Conservation (phyloP, 768 basidiomycete species). For the Phaeotremella skinneri region DNA sequence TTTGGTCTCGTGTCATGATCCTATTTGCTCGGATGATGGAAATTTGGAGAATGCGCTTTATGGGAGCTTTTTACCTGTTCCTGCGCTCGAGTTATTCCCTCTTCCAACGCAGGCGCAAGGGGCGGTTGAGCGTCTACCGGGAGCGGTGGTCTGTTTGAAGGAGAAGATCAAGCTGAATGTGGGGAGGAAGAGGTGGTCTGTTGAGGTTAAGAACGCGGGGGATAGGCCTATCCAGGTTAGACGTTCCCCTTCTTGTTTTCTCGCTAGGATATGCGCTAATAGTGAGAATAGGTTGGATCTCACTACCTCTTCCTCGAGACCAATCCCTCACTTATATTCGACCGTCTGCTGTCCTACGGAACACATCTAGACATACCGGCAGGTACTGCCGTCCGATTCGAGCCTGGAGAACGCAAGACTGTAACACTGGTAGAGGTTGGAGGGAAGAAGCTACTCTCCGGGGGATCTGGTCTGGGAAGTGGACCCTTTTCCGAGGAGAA, state of each 20-base stretch:
- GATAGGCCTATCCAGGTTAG: slow-evolving; percentile 87
- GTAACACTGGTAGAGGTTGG: slow-evolving; percentile 77
- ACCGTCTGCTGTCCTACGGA: slow-evolving; percentile 74
- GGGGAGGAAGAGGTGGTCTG: slow-evolving; percentile 64
- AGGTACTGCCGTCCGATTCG: slow-evolving; percentile 93
- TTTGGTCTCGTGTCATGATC: slow-evolving; percentile 95
- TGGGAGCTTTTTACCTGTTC: slow-evolving; percentile 86
- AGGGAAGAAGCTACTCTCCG: slow-evolving; percentile 68
- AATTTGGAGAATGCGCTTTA: slow-evolving; percentile 82
- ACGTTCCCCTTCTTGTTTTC: slow-evolving; percentile 10
- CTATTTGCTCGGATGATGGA: slow-evolving; percentile 79
- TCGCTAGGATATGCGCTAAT: slow-evolving; percentile 7
- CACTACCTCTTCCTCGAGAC: slow-evolving; percentile 94
- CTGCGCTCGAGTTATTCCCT: slow-evolving; percentile 66
- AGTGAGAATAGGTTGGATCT: slow-evolving; percentile 69
- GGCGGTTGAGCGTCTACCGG: slow-evolving; percentile 62
- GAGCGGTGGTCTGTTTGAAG: slow-evolving; percentile 66
- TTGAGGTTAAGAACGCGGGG: slow-evolving; percentile 83
- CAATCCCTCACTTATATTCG: slow-evolving; percentile 75
- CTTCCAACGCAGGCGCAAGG: slow-evolving; percentile 47
- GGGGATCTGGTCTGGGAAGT: slow-evolving; percentile 70
- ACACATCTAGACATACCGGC: slow-evolving; percentile 77
- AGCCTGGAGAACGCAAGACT: slow-evolving; percentile 84
- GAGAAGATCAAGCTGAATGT: slow-evolving; percentile 69
- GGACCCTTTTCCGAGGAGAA: slow-evolving; percentile 55